A percentile compares a stretch with the other conserved stretches of the same genome.
Evolutionary conservation across 1,139 yeast species (phyloP).

Genomic region (Saccharomyces pastorianus): DNA sequence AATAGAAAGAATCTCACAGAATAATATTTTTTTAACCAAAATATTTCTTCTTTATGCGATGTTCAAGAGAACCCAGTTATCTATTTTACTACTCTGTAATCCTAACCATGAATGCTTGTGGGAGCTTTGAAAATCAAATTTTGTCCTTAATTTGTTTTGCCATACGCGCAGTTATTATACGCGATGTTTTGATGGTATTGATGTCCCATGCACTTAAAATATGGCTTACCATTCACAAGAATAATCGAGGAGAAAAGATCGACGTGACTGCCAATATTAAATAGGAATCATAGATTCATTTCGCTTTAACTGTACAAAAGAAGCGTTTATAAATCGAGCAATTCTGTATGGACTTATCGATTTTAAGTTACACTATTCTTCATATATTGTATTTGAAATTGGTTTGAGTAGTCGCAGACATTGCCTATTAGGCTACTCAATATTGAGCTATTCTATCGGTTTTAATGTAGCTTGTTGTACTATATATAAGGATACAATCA

Average conservation of each 20-base stretch:
- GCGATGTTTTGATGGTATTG: background rate
- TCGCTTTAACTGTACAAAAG: background rate
- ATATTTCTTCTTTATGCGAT: background rate
- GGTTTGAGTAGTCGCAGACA: background rate
- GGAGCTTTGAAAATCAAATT: background rate
- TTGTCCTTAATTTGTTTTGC: background rate
- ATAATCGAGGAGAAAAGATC: background rate
- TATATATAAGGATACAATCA: background rate
- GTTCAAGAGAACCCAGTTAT: background rate
- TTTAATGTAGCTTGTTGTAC: background rate
- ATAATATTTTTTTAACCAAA: background rate
- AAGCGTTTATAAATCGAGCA: background rate
- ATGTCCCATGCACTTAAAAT: background rate
- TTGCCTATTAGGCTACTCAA: background rate
- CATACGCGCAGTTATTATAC: background rate
- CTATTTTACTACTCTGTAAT: background rate
- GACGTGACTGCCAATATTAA: background rate
- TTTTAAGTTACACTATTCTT: background rate
- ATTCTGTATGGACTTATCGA: background rate
- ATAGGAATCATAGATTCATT: background rate
- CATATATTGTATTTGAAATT: background rate
- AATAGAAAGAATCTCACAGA: background rate
- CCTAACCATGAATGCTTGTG: background rate
- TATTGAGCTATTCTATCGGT: background rate
- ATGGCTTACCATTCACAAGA: background rate